These are phyloP conservation scores for Xylaria cubensis DNA, from an alignment of 495 filamentous ascomycete species.

Conservation along the genomic window DNA sequence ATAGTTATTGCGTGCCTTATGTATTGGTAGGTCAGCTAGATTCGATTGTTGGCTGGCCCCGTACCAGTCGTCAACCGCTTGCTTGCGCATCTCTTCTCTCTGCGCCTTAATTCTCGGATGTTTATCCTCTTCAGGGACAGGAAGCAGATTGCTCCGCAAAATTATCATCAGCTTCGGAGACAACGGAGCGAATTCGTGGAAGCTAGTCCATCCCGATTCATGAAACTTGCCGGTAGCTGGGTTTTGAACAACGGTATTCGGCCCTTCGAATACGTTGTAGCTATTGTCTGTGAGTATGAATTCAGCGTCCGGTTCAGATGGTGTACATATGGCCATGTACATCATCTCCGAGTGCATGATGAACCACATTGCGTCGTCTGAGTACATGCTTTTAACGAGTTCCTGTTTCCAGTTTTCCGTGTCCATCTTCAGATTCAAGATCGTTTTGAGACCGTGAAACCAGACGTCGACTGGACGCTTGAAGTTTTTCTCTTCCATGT, in stretches of 20 bases:
- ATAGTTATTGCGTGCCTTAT: constrained; percentile 49
- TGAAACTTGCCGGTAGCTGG: constrained; percentile 34
- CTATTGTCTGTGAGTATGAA: constrained; percentile 59
- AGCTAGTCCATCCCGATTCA: constrained; percentile 22
- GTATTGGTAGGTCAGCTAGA: constrained; percentile 49
- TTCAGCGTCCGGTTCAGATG: constrained; percentile 45
- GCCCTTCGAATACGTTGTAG: constrained; percentile 58
- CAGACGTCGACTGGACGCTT: constrained; percentile 58
- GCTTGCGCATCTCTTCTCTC: constrained; percentile 20
- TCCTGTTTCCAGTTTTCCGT: constrained; percentile 43
- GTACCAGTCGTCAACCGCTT: constrained; percentile 24
- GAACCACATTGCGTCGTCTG: constrained; percentile 53
- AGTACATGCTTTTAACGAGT: constrained; percentile 47
- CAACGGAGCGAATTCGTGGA: constrained; percentile 57
- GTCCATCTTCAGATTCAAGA: constrained; percentile 57
- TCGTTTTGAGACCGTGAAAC: constrained; percentile 55
- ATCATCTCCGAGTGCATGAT: constrained; percentile 42
- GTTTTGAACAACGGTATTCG: constrained; percentile 33
- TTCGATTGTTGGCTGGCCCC: constrained; percentile 27
- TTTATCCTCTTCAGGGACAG: constrained; percentile 32
- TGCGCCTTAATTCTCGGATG: constrained; percentile 17
- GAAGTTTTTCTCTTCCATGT: constrained; percentile 54
- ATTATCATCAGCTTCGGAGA: constrained; percentile 59
- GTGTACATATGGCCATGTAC: constrained; percentile 57
- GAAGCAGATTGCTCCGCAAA: constrained; percentile 42